phyloP scores from a whole-genome alignment of 768 basidiomycete genomes.

The Paxillus ammoniavirescens region DNA sequence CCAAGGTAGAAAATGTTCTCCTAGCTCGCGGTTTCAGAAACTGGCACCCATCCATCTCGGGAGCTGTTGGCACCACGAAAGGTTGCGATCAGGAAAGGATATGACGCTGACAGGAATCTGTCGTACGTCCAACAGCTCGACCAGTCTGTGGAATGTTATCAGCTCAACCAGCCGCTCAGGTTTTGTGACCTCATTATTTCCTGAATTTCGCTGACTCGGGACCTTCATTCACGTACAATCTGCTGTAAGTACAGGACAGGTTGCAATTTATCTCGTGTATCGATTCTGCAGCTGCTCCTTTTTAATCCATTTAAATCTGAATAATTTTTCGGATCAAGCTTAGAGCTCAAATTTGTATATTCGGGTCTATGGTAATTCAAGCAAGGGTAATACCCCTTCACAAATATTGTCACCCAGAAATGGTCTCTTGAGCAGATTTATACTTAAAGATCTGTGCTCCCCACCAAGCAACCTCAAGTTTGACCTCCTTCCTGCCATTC shows the following conservation, averaged over 20 bases:
- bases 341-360: conserved; percentile 13
- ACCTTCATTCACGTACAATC: conserved; percentile 25
- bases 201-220: too few relatives aligned
- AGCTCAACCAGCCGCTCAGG: too few relatives aligned
- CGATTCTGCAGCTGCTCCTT: conserved; percentile 13
- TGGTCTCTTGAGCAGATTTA: neutral
- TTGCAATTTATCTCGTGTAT: conserved; percentile 7
- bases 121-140: too few relatives aligned
- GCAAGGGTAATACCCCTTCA: neutral
- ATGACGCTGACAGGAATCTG: neutral
- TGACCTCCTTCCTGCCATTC: neutral
- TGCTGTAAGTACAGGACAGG: neutral
- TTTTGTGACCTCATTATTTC: too few relatives aligned
- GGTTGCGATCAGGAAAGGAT: neutral
- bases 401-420: conserved; percentile 5
- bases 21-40: neutral
- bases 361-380: conserved; percentile 3
- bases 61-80: neutral
- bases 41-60: neutral
- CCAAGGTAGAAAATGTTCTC: neutral
- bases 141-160: too few relatives aligned
- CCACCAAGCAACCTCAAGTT: neutral
- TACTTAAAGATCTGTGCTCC: neutral
- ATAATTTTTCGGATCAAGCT: conserved; percentile 24
- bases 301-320: conserved; percentile 10